Evolutionary conservation across 495 filamentous ascomycete species (phyloP).

Genomic region (Penicillium pulvis): DNA sequence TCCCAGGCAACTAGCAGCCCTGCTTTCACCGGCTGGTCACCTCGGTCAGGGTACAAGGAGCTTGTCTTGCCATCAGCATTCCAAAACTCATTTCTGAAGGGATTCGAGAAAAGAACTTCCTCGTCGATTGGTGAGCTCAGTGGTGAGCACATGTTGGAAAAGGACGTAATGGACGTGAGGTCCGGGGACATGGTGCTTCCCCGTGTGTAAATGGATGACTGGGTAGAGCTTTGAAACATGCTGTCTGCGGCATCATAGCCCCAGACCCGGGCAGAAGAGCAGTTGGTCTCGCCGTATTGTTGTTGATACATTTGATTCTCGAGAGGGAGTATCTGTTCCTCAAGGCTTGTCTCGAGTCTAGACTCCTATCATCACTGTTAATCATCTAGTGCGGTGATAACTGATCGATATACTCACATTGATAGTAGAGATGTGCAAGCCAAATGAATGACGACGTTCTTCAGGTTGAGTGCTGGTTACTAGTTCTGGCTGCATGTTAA

Average conservation of each 20-base stretch:
- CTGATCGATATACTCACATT: constrained; percentile 9
- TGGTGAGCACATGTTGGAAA: constrained; percentile 27
- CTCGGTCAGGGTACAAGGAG: constrained; percentile 28
- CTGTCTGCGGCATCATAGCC: neutral
- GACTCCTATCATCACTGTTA: neutral
- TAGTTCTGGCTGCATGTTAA: neutral
- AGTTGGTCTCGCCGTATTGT: neutral
- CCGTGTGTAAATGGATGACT: neutral
- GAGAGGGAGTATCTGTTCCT: neutral
- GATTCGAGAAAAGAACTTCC: constrained; percentile 26
- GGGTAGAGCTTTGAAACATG: neutral
- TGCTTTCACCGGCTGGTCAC: constrained; percentile 29
- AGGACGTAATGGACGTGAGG: constrained; percentile 22
- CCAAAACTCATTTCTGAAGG: constrained; percentile 34
- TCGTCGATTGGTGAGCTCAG: constrained; percentile 30
- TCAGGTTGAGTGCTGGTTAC: neutral
- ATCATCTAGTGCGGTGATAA: neutral
- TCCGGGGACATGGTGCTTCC: constrained; percentile 14
- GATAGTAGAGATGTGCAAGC: constrained; percentile 19
- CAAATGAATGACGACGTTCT: constrained; percentile 18
- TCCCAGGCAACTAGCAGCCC: neutral
- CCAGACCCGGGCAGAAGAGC: neutral
- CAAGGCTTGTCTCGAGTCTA: neutral
- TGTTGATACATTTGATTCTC: neutral
- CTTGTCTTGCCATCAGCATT: constrained; percentile 36